Evolutionary conservation across 2,329 filamentous ascomycete genomes (phyloP).

Genomic region (Byssoonygena ceratinophila): DNA sequence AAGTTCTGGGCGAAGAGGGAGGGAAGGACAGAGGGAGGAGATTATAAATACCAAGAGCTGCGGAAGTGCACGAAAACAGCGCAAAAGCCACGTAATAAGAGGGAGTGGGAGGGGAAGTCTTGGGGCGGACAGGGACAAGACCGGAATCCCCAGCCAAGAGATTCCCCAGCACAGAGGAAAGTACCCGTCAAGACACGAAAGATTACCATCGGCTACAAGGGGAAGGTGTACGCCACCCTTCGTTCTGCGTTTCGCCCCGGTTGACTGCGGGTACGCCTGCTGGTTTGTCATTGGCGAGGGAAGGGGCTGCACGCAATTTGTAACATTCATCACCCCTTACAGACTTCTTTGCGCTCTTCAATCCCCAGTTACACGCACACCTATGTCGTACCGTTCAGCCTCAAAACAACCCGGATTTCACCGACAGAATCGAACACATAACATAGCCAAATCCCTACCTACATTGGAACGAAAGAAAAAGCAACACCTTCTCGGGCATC

Average conservation of each 20-base stretch:
- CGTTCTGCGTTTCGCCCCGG: neutral
- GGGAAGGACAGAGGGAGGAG: neutral
- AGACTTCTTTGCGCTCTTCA: too few relatives aligned
- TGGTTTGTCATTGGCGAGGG: conserved; percentile 3
- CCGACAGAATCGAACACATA: too few relatives aligned
- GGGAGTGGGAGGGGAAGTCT: conserved; percentile 1
- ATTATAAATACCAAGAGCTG: neutral
- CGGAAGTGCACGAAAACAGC: neutral
- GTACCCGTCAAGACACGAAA: neutral
- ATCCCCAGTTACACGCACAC: too few relatives aligned
- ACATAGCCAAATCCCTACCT: too few relatives aligned
- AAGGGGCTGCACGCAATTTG: neutral
- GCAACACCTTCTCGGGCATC: neutral
- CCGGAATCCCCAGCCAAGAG: conserved; percentile 13
- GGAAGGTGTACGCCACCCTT: neutral
- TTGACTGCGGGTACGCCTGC: neutral
- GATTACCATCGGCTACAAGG: conserved; percentile 1
- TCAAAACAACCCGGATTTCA: too few relatives aligned
- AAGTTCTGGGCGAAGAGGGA: conserved; percentile 10
- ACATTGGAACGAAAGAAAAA: too few relatives aligned
- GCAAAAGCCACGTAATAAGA: neutral
- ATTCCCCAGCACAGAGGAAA: neutral
- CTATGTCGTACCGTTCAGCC: too few relatives aligned
- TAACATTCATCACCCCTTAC: too few relatives aligned
- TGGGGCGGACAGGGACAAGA: conserved; percentile 17